Evolutionary conservation across 169 alveolate genomes (phyloP), one percentile per base, ranked within the genome.

Genomic region (Eimeria falciformis): DNA sequence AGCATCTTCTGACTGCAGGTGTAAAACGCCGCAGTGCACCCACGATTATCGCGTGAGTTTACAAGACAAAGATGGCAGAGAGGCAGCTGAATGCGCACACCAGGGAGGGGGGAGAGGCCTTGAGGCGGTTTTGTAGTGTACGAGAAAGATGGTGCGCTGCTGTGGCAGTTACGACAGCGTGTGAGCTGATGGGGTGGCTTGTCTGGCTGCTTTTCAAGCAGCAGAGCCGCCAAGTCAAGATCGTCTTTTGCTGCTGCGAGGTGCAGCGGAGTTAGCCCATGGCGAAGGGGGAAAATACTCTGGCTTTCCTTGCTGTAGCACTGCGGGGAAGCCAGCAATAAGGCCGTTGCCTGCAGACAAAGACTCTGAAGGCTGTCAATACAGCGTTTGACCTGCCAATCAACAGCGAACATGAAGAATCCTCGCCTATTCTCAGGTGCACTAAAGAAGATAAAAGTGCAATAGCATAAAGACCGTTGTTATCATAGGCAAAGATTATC

Each of bases 11-110:
- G 14, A 29, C 88, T 79, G 37, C 88, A 68, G 50, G 55, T 40
- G 53, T 79, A 79, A 23, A 79, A 79, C 53, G 88, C 88, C 43
- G 88, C 69, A 33, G 88, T 79, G 71, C 88, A 79, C 23, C 73
- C 45, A 14, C 55, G 71, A 25, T 23, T 71, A 18, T 79, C 88
- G 27, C 88, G 73, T 40, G 88, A 40, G 29, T 27, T 79, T 23
- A 53, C 73, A 29, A 79, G 46, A 23, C 88, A 79, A 18, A 29
- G 4, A 7, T 71, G 88, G 27, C 88, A 79, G 23, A 79, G 69
- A 40, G 88, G 88, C 21, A 79, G 71, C 21, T 21, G 62, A 23
- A 79, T 33, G 7, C 27, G 46, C 50, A 79, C 43, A 14, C 17
- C 12, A 18, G 6, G 88, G 21, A 27, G 55, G 0, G 46, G 88